Evolutionary conservation across 2,329 filamentous ascomycete species (phyloP), one percentile per base, ranked within the genome.

Genomic region (Orbilia brochopaga): DNA sequence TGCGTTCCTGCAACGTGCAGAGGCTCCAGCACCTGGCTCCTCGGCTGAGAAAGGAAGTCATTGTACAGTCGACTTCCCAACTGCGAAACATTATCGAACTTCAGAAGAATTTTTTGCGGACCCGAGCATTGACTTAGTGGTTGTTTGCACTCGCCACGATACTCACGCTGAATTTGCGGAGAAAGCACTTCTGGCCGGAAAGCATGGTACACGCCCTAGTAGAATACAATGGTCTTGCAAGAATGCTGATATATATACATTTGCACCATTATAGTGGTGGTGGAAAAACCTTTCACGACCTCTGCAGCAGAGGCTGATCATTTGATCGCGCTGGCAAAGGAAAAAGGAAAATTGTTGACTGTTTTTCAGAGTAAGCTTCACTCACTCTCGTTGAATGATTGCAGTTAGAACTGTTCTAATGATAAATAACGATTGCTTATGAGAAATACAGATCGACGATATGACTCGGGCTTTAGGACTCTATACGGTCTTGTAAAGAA

Each of bases 1-100:
- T n/a, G 82, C 82, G 2, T 82, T 85, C 59, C 73, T 85, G 19
- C 83, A 85, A 72, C 80, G 83, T 32, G 80, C 82, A 0, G 80
- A 81, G 0, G 52, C 69, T 23, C 62, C 70, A 1, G 35, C 35
- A 30, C 37, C 70, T 11, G 63, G 62, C 1, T 60, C 58, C 17
- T 24, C 64, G 13, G 53, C 58, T 7, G 64, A 73, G 59, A 56
- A 74, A 64, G 56, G 63, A 50, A 21, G 79, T 79, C 37, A 80
- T 74, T 84, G 82, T 76, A 83, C 81, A 0, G 76, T 82, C 15
- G 82, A 84, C 74, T 81, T 80, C 46, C 82, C 83, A 0, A 58
- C 77, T 6, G 79, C 80, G 8, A 79, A 79, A 56, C 76, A 78
- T 58, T 78, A 79, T 67, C 75, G 74, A 5, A 78, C 74, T 13